These are phyloP conservation scores for Phytophthora citricola DNA, from an alignment of 352 stramenopile genomes.

Conservation along the genomic window DNA sequence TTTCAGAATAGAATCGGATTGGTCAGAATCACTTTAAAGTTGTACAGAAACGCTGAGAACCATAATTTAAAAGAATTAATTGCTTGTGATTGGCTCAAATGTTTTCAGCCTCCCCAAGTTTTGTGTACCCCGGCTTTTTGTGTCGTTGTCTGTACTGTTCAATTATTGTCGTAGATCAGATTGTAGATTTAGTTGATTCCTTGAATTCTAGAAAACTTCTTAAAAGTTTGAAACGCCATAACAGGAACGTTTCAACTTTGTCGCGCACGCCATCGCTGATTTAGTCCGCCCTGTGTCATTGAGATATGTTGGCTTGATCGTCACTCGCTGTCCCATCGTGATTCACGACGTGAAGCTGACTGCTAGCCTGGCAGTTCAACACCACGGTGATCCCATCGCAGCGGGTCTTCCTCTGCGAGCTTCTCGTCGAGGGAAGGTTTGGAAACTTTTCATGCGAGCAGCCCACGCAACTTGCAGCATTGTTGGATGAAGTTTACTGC, in stretches of 20 bases:
- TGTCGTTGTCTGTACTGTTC: too few species aligned
- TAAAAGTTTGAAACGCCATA: not conserved
- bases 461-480: too few species aligned
- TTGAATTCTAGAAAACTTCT: not conserved
- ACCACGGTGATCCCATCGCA: constrained; percentile 1
- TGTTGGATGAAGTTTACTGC: not conserved
- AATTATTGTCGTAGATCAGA: too few species aligned
- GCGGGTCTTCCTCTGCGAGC: not conserved
- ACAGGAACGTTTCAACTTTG: not conserved
- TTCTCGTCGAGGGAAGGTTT: not conserved
- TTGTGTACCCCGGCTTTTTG: too few species aligned
- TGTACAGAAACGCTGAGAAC: too few species aligned
- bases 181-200: too few species aligned
- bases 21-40: too few species aligned
- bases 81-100: too few species aligned
- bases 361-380: not conserved
- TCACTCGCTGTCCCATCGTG: not conserved
- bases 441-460: not conserved
- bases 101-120: too few species aligned
- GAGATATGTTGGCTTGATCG: not conserved
- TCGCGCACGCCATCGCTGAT: not conserved
- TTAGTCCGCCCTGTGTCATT: not conserved
- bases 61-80: too few species aligned
- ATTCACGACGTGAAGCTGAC: too few species aligned
- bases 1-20: too few species aligned